Base-by-base conservation (phyloP, 371 early-diverging fungal genomes). In the Mortierella sp. region DNA sequence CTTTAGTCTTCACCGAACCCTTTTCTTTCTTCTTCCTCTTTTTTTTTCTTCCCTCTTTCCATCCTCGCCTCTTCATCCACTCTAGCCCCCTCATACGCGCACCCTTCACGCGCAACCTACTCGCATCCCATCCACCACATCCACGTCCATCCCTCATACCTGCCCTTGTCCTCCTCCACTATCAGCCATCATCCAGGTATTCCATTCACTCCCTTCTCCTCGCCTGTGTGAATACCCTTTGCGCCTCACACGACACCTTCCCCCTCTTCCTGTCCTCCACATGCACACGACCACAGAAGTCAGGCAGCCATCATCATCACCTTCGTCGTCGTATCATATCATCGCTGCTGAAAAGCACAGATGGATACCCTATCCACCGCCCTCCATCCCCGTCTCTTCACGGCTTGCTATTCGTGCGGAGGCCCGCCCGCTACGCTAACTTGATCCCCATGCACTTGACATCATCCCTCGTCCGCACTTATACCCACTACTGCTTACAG, bases 21-120 rank as follows among this genome's bases (percentile, higher is more conserved):
- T 42, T 19, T 54, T 46, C 21, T 23, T 34, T 30, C 21, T 46
- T 46, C 45, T 27, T 41, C 34, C 24, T 54, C 49, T 19, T 54
- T 46, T 27, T 23, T 34, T 30, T n/a, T 46, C 23, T 39, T 27
- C 28, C 27, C 26, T 45, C 43, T 50, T n/a, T n/a, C 50, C 54
- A 54, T 47, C 55, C 2, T 39, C 49, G 13, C 28, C 19, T 46
- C 53, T 31, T 18, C 19, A 34, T 7, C 34, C 34, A 7, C 34
- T 39, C 5, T 21, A 34, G 34, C 34, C 34, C n/a, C n/a, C n/a
- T n/a, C 34, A 34, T 34, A 34, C 34, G 34, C 34, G 34, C 34
- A 34, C 4, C 34, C 34, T 34, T 10, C 34, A 7, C 34, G 34
- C 10, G 34, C 34, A 34, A 34, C 34, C 4, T 10, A 34, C 34